Percentiles rank a stretch among this genome's conserved stretches.
Conservation (phyloP, 805 yeast species). For the Kodamaea neixiangensis region DNA sequence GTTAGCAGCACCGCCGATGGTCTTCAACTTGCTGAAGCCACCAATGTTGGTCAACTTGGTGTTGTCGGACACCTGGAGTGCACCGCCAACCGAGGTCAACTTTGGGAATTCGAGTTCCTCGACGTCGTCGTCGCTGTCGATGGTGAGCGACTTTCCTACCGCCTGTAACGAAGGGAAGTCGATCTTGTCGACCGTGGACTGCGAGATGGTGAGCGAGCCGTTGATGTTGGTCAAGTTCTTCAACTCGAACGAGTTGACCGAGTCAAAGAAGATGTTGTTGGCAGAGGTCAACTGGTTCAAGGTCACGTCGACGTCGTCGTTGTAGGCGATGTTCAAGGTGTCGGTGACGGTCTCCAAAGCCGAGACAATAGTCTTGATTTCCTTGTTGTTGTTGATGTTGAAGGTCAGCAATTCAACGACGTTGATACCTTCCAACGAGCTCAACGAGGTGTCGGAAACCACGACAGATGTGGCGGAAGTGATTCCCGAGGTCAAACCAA, state of each 20-base stretch:
- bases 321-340: conserved; percentile 77
- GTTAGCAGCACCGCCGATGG: conserved; percentile 87
- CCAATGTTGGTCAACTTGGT: conserved; percentile 60
- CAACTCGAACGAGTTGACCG: conserved; percentile 72
- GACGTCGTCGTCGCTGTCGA: conserved; percentile 74
- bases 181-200: conserved; percentile 63
- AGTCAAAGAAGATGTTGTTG: conserved; percentile 83
- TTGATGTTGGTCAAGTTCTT: conserved; percentile 69
- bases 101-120: conserved; percentile 65
- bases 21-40: conserved; percentile 71
- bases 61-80: conserved; percentile 88
- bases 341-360: conserved; percentile 73
- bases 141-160: conserved; percentile 80
- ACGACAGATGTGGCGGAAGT: conserved; percentile 68
- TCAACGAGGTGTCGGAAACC: conserved; percentile 74
- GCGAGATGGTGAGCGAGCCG: conserved; percentile 79
- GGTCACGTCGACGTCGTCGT: conserved; percentile 67
- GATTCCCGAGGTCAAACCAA: conserved; percentile 70
- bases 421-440: conserved; percentile 65
- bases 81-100: conserved; percentile 85
- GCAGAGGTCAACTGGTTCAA: conserved; percentile 80
- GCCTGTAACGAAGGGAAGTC: conserved; percentile 54
- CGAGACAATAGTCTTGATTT: conserved; percentile 71
- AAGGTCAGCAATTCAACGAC: conserved; percentile 50
- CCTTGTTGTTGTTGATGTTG: conserved; percentile 89